These are phyloP conservation scores for Exophiala alcalophila DNA, from an alignment of 2,329 filamentous ascomycete species.

Conservation along the genomic window DNA sequence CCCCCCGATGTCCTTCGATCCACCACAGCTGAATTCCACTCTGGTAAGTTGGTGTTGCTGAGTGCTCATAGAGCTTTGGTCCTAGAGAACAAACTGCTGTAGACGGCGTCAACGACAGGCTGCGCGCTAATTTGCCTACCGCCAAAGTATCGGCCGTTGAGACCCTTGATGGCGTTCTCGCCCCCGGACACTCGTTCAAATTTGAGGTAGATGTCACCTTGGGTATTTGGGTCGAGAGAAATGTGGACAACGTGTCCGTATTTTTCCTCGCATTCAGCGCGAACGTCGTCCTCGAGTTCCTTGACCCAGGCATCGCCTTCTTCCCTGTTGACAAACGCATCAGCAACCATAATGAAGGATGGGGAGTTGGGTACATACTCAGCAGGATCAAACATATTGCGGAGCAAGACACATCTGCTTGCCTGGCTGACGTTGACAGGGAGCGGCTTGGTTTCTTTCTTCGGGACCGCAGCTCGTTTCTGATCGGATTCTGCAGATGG, in stretches of 20 bases:
- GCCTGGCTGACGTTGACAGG: conserved; percentile 87
- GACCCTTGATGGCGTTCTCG: conserved; percentile 94
- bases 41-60: no score
- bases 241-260: conserved; percentile 99
- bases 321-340: conserved; percentile 59
- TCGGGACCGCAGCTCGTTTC: conserved; percentile 70
- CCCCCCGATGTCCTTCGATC: no score
- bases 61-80: conserved; percentile 52
- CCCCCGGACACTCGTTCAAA: conserved; percentile 94
- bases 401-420: conserved; percentile 87
- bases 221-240: conserved; percentile 85
- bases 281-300: conserved; percentile 90
- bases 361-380: conserved; percentile 62
- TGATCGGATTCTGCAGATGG: conserved; percentile 61
- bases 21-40: no score
- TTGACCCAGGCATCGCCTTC: conserved; percentile 85
- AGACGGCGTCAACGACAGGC: conserved; percentile 96
- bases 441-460: conserved; percentile 72
- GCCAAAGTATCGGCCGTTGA: conserved; percentile 95
- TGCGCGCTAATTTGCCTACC: conserved; percentile 89
- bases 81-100: conserved; percentile 91
- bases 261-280: conserved; percentile 86
- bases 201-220: conserved; percentile 97
- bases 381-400: conserved; percentile 90
- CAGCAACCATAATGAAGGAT: conserved; percentile 31